Evolutionary conservation across 768 basidiomycete species (phyloP).

Genomic region (Boletus subparvulus): DNA sequence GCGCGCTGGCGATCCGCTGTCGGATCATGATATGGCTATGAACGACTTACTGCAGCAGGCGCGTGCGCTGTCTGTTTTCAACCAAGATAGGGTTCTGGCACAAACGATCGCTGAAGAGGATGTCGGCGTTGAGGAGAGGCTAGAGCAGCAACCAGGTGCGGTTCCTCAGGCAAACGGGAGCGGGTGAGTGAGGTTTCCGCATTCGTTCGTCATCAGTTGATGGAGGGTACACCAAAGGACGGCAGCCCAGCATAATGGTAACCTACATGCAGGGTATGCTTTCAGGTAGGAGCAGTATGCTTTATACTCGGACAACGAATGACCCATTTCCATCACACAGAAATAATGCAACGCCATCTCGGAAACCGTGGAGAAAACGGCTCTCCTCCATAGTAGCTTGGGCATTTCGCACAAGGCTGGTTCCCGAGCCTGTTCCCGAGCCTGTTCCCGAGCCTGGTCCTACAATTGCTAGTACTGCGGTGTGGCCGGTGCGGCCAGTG

Average conservation of each 20-base stretch:
- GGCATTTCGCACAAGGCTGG: not conserved
- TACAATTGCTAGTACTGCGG: not conserved
- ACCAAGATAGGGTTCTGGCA: slow-evolving; percentile 26
- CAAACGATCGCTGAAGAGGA: slow-evolving; percentile 16
- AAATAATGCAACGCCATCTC: not conserved
- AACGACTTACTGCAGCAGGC: slow-evolving; percentile 27
- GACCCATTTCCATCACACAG: not conserved
- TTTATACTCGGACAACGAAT: not conserved
- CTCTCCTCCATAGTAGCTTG: slow-evolving; percentile 12
- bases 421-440: no score
- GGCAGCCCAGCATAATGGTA: not conserved
- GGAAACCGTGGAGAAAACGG: slow-evolving; percentile 20
- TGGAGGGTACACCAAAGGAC: slow-evolving; percentile 1
- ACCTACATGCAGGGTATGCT: not conserved
- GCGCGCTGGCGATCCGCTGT: slow-evolving; percentile 8
- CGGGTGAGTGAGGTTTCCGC: not conserved
- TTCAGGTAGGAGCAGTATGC: slow-evolving; percentile 8
- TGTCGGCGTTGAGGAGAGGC: not conserved
- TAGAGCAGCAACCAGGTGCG: not conserved
- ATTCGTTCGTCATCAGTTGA: not conserved
- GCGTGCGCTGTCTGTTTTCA: slow-evolving; percentile 9
- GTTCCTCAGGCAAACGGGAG: not conserved
- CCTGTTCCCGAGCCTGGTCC: not conserved
- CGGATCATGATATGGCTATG: slow-evolving; percentile 28
- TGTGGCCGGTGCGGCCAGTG: not conserved